Base-by-base conservation (phyloP, 768 basidiomycete genomes). In the Termitomyces sp. region DNA sequence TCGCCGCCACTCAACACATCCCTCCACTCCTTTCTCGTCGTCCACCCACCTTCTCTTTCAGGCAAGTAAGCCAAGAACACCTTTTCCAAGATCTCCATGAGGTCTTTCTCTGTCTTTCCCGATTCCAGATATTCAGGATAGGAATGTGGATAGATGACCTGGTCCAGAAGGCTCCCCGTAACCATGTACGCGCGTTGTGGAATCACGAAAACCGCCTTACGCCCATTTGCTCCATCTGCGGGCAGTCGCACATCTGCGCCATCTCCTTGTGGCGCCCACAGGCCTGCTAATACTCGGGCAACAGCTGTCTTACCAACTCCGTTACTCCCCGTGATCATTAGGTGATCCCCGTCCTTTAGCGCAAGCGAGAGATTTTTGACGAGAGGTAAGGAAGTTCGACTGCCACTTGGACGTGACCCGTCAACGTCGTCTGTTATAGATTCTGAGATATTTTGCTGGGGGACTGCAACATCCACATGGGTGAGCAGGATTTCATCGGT, bases 1-100 rank as follows among this genome's bases (percentile, higher is more conserved):
- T 98, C 96, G 0, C 96, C 96, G 0, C 96, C 96, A 67, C 93
- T 95, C 68, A 96, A 76, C 49, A 98, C 93, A 75, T 97, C 94
- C 64, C 94, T 84, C 96, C 96, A 98, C 73, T 98, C 96, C 75
- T 97, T 98, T 69, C 89, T 77, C 32, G 93, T 90, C 62, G 79
- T 80, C 87, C 93, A 92, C 0, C 96, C 95, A 0, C 96, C 96
- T 72, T 97, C 96, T 32, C 96, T 76, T 49, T 83, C 82, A 2
- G 93, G 91, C 24, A 98, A 71, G 71, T 98, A 98, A 18, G 81
- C 89, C 63, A 98, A 72, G 74, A 92, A 92, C 12, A 90, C 95
- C 63, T 85, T 85, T 67, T 89, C 83, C 62, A 98, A 74, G 35
- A 97, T 94, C 58, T 79, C 79, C 73, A 87, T 84, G 36, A 98